Conservation (phyloP, 345 rosid species). For the Acer campestre region DNA sequence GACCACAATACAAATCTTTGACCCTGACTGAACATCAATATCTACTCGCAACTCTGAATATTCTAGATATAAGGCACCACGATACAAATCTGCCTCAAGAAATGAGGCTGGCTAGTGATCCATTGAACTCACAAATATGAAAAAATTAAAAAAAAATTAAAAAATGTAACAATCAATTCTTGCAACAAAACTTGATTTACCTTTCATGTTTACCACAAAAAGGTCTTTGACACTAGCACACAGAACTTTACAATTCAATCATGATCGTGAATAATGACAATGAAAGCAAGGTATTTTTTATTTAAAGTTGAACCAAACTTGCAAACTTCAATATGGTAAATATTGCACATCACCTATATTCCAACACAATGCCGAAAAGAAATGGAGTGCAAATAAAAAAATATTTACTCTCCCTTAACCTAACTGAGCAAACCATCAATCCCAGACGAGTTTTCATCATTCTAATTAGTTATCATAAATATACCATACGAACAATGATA, state of each 20-base stretch:
- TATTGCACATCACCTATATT: background rate
- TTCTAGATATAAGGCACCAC: too few species aligned
- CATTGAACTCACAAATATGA: too few species aligned
- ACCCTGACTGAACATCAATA: too few species aligned
- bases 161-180: too few species aligned
- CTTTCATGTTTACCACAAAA: too few species aligned
- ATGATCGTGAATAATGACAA: background rate
- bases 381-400: background rate
- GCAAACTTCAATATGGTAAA: background rate
- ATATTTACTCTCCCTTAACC: background rate
- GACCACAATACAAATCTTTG: too few species aligned
- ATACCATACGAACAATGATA: background rate
- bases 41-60: too few species aligned
- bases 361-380: background rate
- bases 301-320: background rate
- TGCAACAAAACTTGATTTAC: too few species aligned
- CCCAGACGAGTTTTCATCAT: background rate
- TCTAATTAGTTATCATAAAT: background rate
- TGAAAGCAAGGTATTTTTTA: background rate
- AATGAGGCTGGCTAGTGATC: too few species aligned
- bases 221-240: background rate
- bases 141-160: too few species aligned
- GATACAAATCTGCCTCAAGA: too few species aligned
- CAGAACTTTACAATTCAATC: background rate
- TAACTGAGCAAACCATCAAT: background rate